These are phyloP conservation scores for Plasmodium inui DNA, from an alignment of 169 alveolate species.

Conservation along the genomic window DNA sequence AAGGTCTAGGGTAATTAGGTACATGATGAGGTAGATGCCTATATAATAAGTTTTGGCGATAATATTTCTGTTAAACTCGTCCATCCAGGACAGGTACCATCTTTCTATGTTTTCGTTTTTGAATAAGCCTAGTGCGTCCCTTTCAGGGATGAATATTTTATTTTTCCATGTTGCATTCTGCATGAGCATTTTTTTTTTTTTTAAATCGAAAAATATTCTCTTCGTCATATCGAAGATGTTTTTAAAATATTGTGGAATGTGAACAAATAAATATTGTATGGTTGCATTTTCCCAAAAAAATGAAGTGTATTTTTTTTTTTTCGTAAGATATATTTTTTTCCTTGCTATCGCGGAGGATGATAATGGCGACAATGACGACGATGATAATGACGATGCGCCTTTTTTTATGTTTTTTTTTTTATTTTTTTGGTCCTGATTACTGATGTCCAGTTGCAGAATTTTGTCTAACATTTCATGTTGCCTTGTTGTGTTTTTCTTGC, in stretches of 20 bases:
- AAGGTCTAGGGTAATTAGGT: conserved; percentile 39
- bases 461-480: conserved; percentile 59
- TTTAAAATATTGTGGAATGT: conserved; percentile 20
- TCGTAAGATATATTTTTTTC: conserved; percentile 13
- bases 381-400: neutral
- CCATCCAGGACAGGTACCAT: conserved; percentile 82
- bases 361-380: neutral
- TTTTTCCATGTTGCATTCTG: conserved; percentile 80
- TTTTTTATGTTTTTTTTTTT: conserved; percentile 31
- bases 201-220: conserved; percentile 72
- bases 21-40: conserved; percentile 36
- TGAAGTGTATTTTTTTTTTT: conserved; percentile 28
- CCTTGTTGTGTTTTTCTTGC: neutral
- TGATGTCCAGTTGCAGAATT: conserved; percentile 56
- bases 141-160: conserved; percentile 77
- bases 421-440: conserved; percentile 21
- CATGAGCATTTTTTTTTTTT: conserved; percentile 75
- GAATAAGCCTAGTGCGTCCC: conserved; percentile 78
- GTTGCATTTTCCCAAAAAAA: conserved; percentile 34
- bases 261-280: conserved; percentile 28
- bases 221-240: conserved; percentile 27
- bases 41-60: conserved; percentile 36
- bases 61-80: conserved; percentile 77
- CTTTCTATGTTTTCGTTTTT: conserved; percentile 74
- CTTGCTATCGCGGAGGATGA: neutral